These are phyloP conservation scores for Penicillium dipodomyicola DNA, from an alignment of 495 filamentous ascomycete genomes.

Conservation along the genomic window DNA sequence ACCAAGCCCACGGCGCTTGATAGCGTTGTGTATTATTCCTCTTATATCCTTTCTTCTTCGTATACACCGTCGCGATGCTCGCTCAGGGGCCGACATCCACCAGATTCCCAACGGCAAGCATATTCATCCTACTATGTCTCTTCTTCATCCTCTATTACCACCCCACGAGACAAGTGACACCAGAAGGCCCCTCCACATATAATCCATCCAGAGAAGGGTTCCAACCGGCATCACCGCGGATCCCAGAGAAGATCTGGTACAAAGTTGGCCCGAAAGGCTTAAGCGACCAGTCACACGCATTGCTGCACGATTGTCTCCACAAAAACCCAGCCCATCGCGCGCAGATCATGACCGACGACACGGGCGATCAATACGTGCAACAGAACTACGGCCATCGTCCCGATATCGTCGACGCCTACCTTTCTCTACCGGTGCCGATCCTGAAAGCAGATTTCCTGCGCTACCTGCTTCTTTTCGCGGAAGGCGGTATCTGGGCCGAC, in stretches of 20 bases:
- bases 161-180: neutral
- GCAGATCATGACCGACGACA: constrained; percentile 8
- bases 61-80: neutral
- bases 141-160: constrained; percentile 6
- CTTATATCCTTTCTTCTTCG: neutral
- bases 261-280: constrained; percentile 6
- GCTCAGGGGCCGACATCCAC: neutral
- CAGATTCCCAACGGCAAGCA: constrained; percentile 1
- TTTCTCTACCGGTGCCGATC: constrained; percentile 1
- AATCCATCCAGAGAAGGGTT: neutral
- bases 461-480: constrained; percentile 1
- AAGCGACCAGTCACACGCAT: neutral
- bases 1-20: neutral
- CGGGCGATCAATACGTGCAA: constrained; percentile 5
- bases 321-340: constrained; percentile 1
- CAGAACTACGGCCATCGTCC: neutral
- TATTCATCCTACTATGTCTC: constrained; percentile 1
- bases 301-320: constrained; percentile 2
- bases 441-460: constrained; percentile 7
- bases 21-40: neutral
- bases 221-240: neutral
- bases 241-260: constrained; percentile 9
- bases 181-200: neutral
- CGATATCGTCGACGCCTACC: constrained; percentile 5
- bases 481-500: constrained; percentile 6